Evolutionary conservation across 176 grass and related monocot genomes (phyloP).

Genomic region (Elymus sibiricus): DNA sequence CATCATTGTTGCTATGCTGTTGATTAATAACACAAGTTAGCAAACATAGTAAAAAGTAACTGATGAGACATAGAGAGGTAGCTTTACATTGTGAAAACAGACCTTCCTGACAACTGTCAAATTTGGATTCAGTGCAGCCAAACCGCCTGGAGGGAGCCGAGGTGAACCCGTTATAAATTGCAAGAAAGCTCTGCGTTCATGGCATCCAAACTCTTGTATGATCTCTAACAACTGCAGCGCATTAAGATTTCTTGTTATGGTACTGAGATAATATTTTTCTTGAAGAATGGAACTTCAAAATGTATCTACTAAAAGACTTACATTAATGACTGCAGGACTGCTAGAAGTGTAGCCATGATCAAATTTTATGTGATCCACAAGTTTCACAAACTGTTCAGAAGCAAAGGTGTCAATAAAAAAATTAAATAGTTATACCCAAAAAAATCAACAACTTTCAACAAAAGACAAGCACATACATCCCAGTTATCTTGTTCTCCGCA

Average conservation of each 20-base stretch:
- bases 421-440: conserved; percentile 8
- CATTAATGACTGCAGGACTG: conserved; percentile 76
- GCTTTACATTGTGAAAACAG: conserved; percentile 28
- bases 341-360: conserved; percentile 91
- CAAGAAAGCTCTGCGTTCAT: conserved; percentile 83
- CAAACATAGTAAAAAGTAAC: not conserved
- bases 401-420: conserved; percentile 40
- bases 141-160: conserved; percentile 83
- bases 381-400: conserved; percentile 68
- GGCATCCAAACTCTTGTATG: conserved; percentile 73
- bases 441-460: conserved; percentile 28
- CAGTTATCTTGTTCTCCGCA: conserved; percentile 88
- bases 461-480: conserved; percentile 66
- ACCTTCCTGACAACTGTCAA: conserved; percentile 98
- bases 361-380: conserved; percentile 96
- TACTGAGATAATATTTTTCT: not conserved
- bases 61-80: not conserved
- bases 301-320: conserved; percentile 35
- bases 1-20: conserved; percentile 70
- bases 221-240: conserved; percentile 77
- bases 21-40: conserved; percentile 33
- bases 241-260: conserved; percentile 8
- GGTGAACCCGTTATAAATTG: conserved; percentile 96
- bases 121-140: conserved; percentile 87
- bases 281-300: conserved; percentile 18